Conservation (phyloP, 306 rosid genomes). For the Carpinus viminea region DNA sequence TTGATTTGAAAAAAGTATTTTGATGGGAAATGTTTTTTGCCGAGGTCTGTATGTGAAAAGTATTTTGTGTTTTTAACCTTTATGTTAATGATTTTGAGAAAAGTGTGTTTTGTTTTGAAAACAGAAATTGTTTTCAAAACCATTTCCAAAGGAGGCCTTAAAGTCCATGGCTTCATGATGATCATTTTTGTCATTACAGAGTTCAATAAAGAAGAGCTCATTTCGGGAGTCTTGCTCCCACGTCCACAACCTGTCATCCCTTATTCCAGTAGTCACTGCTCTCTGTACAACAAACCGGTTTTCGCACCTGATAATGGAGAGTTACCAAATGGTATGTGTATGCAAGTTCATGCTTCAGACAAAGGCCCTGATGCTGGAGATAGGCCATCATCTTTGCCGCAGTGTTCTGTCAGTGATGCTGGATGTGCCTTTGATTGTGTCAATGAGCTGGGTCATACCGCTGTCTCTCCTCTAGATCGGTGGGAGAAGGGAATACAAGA, state of each 20-base stretch:
- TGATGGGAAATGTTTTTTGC: too few species aligned
- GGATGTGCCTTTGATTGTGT: slow-evolving; percentile 44
- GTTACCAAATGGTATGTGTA: slow-evolving; percentile 33
- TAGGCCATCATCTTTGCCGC: slow-evolving; percentile 37
- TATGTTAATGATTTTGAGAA: too few species aligned
- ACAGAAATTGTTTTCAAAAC: too few species aligned
- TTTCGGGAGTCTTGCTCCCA: slow-evolving; percentile 47
- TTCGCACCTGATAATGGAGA: slow-evolving; percentile 31
- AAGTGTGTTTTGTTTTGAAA: too few species aligned
- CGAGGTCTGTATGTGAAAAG: too few species aligned
- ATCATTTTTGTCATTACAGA: slow-evolving; percentile 37
- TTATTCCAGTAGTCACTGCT: slow-evolving; percentile 32
- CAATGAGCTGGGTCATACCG: slow-evolving; percentile 35
- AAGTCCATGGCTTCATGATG: background rate
- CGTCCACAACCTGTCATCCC: slow-evolving; percentile 37
- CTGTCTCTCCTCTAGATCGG: slow-evolving; percentile 46
- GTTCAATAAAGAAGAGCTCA: slow-evolving; percentile 43
- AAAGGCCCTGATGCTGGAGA: slow-evolving; percentile 31
- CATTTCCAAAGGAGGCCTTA: too few species aligned
- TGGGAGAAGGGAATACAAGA: slow-evolving; percentile 40
- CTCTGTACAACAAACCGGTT: slow-evolving; percentile 39
- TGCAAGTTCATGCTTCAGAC: slow-evolving; percentile 27
- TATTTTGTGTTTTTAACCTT: too few species aligned
- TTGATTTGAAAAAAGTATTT: too few species aligned
- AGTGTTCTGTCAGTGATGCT: slow-evolving; percentile 37